These are phyloP conservation scores for Ceratobasidium sp. DNA, from an alignment of 1,284 basidiomycete species.

Conservation along the genomic window DNA sequence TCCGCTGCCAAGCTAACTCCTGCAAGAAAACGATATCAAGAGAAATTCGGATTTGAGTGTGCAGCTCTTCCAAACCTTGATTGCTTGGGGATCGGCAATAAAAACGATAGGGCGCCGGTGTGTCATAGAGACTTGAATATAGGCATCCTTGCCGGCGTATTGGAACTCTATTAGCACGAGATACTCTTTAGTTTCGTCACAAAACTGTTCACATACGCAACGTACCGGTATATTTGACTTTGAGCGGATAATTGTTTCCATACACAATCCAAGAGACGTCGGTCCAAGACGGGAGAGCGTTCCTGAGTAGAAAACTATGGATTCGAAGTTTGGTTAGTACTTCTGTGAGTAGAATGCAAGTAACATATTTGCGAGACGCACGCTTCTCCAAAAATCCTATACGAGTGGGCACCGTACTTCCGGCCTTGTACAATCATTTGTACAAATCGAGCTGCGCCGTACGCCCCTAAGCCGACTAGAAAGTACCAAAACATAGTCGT, in stretches of 20 bases:
- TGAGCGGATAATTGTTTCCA: conserved; percentile 13
- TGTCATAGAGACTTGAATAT: conserved; percentile 12
- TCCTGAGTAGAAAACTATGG: too few species aligned
- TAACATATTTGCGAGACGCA: too few species aligned
- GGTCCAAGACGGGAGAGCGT: conserved; percentile 2
- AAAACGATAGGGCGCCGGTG: background rate
- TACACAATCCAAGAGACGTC: background rate
- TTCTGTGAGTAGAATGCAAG: too few species aligned
- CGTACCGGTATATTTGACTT: conserved; percentile 6
- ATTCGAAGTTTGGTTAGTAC: too few species aligned
- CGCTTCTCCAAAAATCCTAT: too few species aligned
- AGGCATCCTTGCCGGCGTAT: background rate
- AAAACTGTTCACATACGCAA: too few species aligned
- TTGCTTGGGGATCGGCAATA: conserved; percentile 22
- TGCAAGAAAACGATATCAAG: background rate
- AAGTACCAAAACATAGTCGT: too few species aligned
- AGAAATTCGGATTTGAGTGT: background rate
- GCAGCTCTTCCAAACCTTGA: conserved; percentile 1
- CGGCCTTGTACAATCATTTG: too few species aligned
- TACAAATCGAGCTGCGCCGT: too few species aligned
- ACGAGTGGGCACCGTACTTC: too few species aligned
- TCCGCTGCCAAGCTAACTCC: background rate
- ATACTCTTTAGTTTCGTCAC: too few species aligned
- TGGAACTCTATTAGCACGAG: background rate
- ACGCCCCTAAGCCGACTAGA: too few species aligned